Evolutionary conservation across 2,329 filamentous ascomycete species (phyloP), one percentile per base, ranked within the genome.

Genomic region (Aspergillaceae sp.): DNA sequence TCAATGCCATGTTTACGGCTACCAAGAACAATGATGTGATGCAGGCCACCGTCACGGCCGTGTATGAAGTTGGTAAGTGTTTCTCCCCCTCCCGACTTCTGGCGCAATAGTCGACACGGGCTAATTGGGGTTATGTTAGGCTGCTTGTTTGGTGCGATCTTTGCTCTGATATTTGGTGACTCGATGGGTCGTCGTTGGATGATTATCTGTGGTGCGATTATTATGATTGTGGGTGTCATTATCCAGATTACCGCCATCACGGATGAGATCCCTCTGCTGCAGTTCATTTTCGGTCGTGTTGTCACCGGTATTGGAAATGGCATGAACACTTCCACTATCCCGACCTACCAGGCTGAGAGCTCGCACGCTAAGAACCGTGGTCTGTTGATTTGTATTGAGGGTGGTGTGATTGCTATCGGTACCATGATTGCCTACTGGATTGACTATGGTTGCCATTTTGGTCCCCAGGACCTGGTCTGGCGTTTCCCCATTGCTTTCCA

Each of bases 291-390:
- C 41, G 72, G 72, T 8, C 64, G 72, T 9, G 64, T 64, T 0
- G 61, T 75, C 36, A 74, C 72, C 11, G 72, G 72, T 27, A 51
- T 74, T 19, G 72, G 72, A 10, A 74, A 74, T 45, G 72, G 72
- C 5, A 72, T 75, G 56, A 74, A 74, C 56, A 74, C 71, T 3
- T 65, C 64, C 2, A 73, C 70, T 0, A 72, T 73, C 29, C 72
- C 71, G 2, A 70, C 68, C 1, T 75, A 72, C 47, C 70, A 73
- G 59, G 67, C 69, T 7, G 71, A 74, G 5, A 30, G 40, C 29
- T 41, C 40, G 5, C 28, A 41, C 28, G 29, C 40, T n/a, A 41
- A 30, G 10, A 41, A 41, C 40, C 40, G 40, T 32, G 40, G 40
- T 41, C 29, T 41, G 27, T 11, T 41, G 9, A 41, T 41, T 11